These are phyloP conservation scores for Chaetomiaceae sp. DNA, from an alignment of 2,329 filamentous ascomycete species.

Conservation along the genomic window DNA sequence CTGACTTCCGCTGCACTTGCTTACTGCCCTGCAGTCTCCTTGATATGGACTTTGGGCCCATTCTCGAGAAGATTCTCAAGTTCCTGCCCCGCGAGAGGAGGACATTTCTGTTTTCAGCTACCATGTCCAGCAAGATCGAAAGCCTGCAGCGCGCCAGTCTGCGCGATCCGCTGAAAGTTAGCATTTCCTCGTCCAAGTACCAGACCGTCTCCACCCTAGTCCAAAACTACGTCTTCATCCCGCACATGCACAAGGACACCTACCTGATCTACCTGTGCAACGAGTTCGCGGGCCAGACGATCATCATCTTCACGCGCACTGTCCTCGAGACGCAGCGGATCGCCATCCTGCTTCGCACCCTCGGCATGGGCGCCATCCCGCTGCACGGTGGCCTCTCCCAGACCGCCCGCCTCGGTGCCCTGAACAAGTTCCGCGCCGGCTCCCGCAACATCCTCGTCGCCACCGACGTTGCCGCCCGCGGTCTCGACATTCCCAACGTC, in stretches of 20 bases:
- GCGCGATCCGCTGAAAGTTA: slow-evolving; percentile 75
- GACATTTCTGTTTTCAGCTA: slow-evolving; percentile 90
- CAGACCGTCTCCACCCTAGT: slow-evolving; percentile 86
- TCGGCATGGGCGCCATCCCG: slow-evolving; percentile 87
- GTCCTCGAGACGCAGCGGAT: slow-evolving; percentile 86
- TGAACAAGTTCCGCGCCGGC: slow-evolving; percentile 82
- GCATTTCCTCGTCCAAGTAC: slow-evolving; percentile 75
- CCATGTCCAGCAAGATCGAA: slow-evolving; percentile 90
- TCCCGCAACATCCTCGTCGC: slow-evolving; percentile 83
- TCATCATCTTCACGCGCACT: slow-evolving; percentile 87
- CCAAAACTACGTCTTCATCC: slow-evolving; percentile 81
- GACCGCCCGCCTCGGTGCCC: slow-evolving; percentile 73
- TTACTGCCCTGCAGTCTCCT: slow-evolving; percentile 45
- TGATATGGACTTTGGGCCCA: slow-evolving; percentile 89
- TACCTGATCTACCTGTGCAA: slow-evolving; percentile 83
- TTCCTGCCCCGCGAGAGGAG: slow-evolving; percentile 71
- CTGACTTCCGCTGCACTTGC: background rate
- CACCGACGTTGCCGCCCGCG: slow-evolving; percentile 88
- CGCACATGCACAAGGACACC: slow-evolving; percentile 80
- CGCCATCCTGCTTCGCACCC: slow-evolving; percentile 71
- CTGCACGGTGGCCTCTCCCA: slow-evolving; percentile 90
- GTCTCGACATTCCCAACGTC: slow-evolving; percentile 88
- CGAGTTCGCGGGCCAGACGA: slow-evolving; percentile 77
- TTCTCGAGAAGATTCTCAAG: slow-evolving; percentile 88
- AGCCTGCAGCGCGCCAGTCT: slow-evolving; percentile 84